Base-by-base conservation (phyloP, 352 stramenopile genomes). In the Thalassiosira mediterranea region DNA sequence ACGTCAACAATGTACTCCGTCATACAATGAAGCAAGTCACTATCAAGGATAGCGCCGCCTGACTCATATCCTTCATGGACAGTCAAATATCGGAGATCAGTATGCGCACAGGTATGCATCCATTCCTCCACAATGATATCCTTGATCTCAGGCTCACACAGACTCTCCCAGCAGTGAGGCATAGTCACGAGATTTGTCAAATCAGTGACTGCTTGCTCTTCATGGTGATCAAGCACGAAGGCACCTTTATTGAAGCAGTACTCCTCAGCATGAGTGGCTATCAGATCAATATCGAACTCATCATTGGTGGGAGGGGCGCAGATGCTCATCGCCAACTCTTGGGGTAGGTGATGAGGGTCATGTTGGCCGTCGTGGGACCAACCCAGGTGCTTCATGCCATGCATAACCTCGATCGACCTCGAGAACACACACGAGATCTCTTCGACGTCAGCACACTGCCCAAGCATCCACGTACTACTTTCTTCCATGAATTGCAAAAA, bases 1-100 rank as follows among this genome's bases (percentile, higher is more conserved):
- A 5, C 42, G 56, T 31, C 44, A 52, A 51, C 13, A 54, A 81
- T 72, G 40, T 72, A 75, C 7, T 63, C 31, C 23, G 57, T 52
- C 72, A 81, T 81, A 25, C 72, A 81, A 23, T 31, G 15, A 2
- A 81, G 21, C n/a, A 28, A 65, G 26, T 75, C 72, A 38, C 52
- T 63, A 5, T 74, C 56, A 7, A 75, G 72, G 40, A 23, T 13
- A n/a, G 17, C 10, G 11, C 42, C 51, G 5, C 17, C 17, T 15
- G 21, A 23, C 48, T 25, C 32, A 5, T 48, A 62, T 8, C 37
- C 15, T 19, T 17, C 38, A 48, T 57, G 29, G 32, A 26, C 21
- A 7, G 47, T 60, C 64, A 81, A 58, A 52, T 62, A 75, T 4
- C 42, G 60, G 19, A 74, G 46, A 59, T 75, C 58, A 8, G 54